Percentiles rank a stretch among this genome's conserved stretches.
These are phyloP conservation scores for Tulasnella sp. DNA, from an alignment of 768 basidiomycete genomes.

Conservation along the genomic window DNA sequence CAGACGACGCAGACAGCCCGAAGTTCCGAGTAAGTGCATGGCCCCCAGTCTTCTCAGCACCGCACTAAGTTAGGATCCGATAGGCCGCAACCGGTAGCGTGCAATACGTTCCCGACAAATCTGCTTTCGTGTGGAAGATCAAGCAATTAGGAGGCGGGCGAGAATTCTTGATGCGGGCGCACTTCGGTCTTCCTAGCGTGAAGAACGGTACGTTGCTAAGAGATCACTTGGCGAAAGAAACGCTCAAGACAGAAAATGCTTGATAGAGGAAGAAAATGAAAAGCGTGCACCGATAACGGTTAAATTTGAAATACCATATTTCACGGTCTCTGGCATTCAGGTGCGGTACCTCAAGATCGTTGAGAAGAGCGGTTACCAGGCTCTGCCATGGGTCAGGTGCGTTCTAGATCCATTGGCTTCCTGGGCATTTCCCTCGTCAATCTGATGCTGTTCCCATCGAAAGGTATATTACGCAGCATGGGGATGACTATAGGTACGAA, in stretches of 20 bases:
- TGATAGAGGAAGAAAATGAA: slow-evolving; percentile 67
- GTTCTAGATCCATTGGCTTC: not conserved
- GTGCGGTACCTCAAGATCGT: slow-evolving; percentile 98
- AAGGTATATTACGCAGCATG: slow-evolving; percentile 81
- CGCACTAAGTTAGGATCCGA: not conserved
- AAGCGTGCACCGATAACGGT: slow-evolving; percentile 94
- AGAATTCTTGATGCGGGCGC: slow-evolving; percentile 97
- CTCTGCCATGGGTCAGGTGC: slow-evolving; percentile 84
- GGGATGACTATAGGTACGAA: slow-evolving; percentile 79
- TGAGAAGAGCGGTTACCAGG: slow-evolving; percentile 97
- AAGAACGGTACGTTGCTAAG: slow-evolving; percentile 64
- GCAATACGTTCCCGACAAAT: slow-evolving; percentile 96
- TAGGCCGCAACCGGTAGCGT: slow-evolving; percentile 94
- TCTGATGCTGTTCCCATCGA: not conserved
- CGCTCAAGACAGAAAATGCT: not conserved
- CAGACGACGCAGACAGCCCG: slow-evolving; percentile 96
- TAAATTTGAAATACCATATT: slow-evolving; percentile 98
- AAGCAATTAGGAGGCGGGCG: slow-evolving; percentile 94
- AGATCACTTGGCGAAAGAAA: not conserved
- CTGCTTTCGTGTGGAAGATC: slow-evolving; percentile 99
- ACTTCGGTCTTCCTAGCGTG: slow-evolving; percentile 94
- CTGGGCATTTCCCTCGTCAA: not conserved
- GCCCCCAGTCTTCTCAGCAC: not conserved
- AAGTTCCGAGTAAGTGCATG: slow-evolving; percentile 75
- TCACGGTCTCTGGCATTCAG: slow-evolving; percentile 95